Evolutionary conservation across 371 early-diverging fungal genomes (phyloP), one percentile per base, ranked within the genome.

Genomic region (Mucor saturninus): DNA sequence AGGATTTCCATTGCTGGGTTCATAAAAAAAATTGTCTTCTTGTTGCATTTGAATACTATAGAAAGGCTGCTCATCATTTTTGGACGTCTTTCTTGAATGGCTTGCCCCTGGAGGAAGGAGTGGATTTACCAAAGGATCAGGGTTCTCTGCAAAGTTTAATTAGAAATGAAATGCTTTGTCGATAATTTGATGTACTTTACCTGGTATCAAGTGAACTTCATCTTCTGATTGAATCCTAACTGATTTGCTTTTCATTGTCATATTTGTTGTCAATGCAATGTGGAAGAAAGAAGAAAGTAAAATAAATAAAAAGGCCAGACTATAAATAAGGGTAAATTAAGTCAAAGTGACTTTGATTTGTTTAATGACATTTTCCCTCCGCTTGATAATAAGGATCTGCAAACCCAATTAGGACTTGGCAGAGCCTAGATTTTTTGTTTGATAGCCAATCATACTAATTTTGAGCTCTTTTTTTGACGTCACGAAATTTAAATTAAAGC

Each of bases 1-100:
- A 48, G 15, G 48, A 35, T 29, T 31, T 32, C 30, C 51, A 11
- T 32, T 32, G 4, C 15, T 30, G 9, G 50, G 39, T 2, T 59
- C 56, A 56, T 69, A 69, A 37, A 69, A 69, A 38, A 65, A 69
- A n/a, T 49, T 38, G 26, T 64, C 68, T 37, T 68, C 62, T 26
- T 65, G 60, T 30, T 68, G 72, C 65, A 71, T 71, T 50, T 71
- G 68, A 49, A 71, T 57, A 14, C 64, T 59, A 39, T 51, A 69
- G 48, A 69, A 69, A 8, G 58, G 51, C 10, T 56, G 56, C 4
- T 69, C 60, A 37, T 69, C 45, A 8, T 61, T 35, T 28, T 42
- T 42, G 26, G 40, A 31, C 13, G 7, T 39, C 39, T 26, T 43
- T 30, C 59, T 64, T 37, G 42, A 39, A 32, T 54, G 61, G 31